phyloP scores from a whole-genome alignment of 331 rosid species.

The Pyrus hybrid region DNA sequence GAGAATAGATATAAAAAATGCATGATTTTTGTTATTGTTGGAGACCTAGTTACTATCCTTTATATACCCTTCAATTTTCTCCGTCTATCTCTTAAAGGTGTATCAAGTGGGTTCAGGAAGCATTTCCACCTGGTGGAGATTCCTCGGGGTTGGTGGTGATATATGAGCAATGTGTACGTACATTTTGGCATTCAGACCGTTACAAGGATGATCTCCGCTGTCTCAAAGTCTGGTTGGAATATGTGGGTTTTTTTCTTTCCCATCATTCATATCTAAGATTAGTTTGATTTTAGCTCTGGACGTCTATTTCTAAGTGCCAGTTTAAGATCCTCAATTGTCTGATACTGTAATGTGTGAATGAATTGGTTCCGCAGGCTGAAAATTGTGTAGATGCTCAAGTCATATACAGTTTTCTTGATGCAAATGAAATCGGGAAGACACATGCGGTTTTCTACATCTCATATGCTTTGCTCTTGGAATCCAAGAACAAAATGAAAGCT shows the following conservation, averaged over 20 bases:
- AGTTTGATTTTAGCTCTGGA: neutral
- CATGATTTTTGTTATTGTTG: neutral
- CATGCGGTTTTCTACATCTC: slow-evolving; percentile 71
- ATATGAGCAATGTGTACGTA: slow-evolving; percentile 82
- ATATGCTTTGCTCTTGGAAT: slow-evolving; percentile 63
- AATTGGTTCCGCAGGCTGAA: slow-evolving; percentile 57
- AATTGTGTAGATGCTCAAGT: slow-evolving; percentile 69
- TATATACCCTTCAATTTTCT: neutral
- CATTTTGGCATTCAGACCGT: slow-evolving; percentile 80
- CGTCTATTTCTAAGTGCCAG: neutral
- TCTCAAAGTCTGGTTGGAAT: slow-evolving; percentile 95
- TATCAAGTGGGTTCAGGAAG: slow-evolving; percentile 93
- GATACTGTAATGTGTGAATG: neutral
- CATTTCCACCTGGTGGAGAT: slow-evolving; percentile 95
- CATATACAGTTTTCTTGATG: slow-evolving; percentile 63
- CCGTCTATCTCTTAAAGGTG: slow-evolving; percentile 38
- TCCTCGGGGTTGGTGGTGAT: slow-evolving; percentile 76
- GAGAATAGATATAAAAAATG: neutral
- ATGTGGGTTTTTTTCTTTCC: slow-evolving; percentile 36
- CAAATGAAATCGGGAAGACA: slow-evolving; percentile 73
- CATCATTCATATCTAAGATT: neutral
- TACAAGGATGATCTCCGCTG: slow-evolving; percentile 84
- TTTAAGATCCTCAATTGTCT: neutral
- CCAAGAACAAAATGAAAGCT: slow-evolving; percentile 59
- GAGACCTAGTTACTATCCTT: neutral